Conservation (phyloP, 139 green algal genomes). For the Haematococcus sp. region DNA sequence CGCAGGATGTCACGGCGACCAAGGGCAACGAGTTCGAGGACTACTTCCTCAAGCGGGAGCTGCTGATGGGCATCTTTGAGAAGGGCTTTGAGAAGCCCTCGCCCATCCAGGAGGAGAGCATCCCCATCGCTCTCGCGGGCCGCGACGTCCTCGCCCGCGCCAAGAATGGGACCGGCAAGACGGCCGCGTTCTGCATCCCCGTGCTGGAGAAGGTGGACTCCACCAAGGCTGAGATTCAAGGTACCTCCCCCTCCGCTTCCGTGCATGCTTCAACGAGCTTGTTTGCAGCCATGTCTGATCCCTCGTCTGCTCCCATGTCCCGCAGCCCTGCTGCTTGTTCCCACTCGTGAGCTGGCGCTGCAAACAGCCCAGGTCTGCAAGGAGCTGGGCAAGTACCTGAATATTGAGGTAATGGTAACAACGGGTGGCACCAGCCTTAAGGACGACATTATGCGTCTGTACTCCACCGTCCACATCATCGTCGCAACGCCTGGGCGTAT, state of each 20-base stretch:
- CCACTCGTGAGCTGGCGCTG: constrained; percentile 96
- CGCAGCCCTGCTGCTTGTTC: constrained; percentile 94
- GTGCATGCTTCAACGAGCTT: no score
- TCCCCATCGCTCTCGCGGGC: constrained; percentile 96
- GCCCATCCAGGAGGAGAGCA: constrained; percentile 95
- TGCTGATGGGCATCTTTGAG: constrained; percentile 99
- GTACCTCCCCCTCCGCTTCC: constrained; percentile 38
- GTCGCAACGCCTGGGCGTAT: constrained; percentile 98
- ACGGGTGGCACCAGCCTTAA: constrained; percentile 95
- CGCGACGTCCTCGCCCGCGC: constrained; percentile 97
- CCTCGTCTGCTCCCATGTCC: neutral
- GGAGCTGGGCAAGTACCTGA: constrained; percentile 96
- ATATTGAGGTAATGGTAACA: constrained; percentile 90
- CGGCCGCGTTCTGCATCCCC: constrained; percentile 97
- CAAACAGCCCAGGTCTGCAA: constrained; percentile 97
- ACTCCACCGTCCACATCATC: constrained; percentile 77
- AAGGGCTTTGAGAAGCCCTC: constrained; percentile 96
- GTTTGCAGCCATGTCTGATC: neutral
- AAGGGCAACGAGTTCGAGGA: constrained; percentile 99
- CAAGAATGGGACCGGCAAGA: constrained; percentile 99
- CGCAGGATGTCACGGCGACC: constrained; percentile 95
- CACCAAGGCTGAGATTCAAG: constrained; percentile 88
- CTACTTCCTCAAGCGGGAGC: constrained; percentile 95
- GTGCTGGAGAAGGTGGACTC: constrained; percentile 93
- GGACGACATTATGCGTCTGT: constrained; percentile 98